Base-by-base conservation (phyloP, 768 basidiomycete genomes). In the Lentinula lateritia region DNA sequence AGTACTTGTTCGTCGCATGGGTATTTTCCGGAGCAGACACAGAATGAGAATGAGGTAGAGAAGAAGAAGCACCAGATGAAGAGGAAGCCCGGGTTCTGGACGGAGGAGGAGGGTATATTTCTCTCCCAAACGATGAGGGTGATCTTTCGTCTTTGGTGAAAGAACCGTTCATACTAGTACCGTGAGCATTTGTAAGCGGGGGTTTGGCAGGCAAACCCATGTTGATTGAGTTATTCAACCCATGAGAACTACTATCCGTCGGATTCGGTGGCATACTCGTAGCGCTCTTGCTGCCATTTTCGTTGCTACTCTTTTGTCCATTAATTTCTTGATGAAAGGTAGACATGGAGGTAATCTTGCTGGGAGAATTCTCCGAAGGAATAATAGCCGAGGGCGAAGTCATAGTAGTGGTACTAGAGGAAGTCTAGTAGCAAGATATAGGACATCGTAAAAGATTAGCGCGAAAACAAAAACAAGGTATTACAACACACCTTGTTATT, bases 21-120 rank as follows among this genome's bases (percentile, higher is more conserved):
- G 74, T 75, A 39, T 75, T 68, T 55, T 69, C 46, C 42, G 59
- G 45, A 55, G 28, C 28, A 28, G 28, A 4, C 28, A 67, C 66
- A 48, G 62, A 41, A 50, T 62, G 66, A 61, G 62, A 15, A 32
- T 68, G 28, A 28, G 28, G 28, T 28, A 28, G 64, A 13, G 52
- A 60, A 39, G 12, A 61, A 42, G 12, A 43, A 58, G 43, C 42
- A 43, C 71, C 70, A 53, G 61, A 65, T 43, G 16, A 35, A 13
- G 62, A 58, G 20, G 69, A 46, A 32, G 8, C 39, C 23, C 36
- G n/a, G 16, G 6, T 43, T 28, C 54, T 56, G 38, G 63, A 39
- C 28, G 41, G 6, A 32, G 48, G 50, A 60, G 50, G 45, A 52
- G 36, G 52, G 38, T 57, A 48, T 35, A 38, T 58, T 18, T 62